Conservation (phyloP, 257 asterid genomes). For the Misopates orontium region DNA sequence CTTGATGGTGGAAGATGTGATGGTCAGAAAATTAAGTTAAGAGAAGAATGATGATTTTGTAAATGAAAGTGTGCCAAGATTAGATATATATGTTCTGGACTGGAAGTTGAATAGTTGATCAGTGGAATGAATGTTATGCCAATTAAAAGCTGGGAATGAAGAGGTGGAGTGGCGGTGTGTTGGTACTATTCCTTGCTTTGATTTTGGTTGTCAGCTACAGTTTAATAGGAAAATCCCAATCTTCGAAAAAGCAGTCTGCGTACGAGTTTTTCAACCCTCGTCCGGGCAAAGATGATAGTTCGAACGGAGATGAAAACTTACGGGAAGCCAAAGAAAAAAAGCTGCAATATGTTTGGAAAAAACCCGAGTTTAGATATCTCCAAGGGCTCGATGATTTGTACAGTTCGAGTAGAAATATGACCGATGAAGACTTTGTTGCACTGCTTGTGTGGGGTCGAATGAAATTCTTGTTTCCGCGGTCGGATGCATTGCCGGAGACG, state of each 20-base stretch:
- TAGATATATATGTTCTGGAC: too few relatives aligned
- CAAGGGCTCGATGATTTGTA: conserved; percentile 59
- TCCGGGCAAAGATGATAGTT: conserved; percentile 33
- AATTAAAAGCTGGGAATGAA: conserved; percentile 47
- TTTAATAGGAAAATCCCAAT: conserved; percentile 41
- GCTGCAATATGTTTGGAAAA: conserved; percentile 35
- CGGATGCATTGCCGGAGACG: conserved; percentile 87
- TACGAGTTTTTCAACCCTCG: conserved; percentile 67
- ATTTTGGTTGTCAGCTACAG: conserved; percentile 55
- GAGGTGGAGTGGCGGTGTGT: conserved; percentile 73
- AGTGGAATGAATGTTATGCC: conserved; percentile 16
- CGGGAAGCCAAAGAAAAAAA: conserved; percentile 29
- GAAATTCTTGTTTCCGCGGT: conserved; percentile 66
- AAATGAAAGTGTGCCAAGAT: too few relatives aligned
- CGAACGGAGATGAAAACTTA: conserved; percentile 25
- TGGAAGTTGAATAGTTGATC: too few relatives aligned
- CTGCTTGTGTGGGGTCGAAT: conserved; percentile 63
- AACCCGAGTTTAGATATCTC: conserved; percentile 42
- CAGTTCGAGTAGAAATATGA: conserved; percentile 44
- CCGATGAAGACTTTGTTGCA: conserved; percentile 40
- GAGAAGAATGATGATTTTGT: too few relatives aligned
- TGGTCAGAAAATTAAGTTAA: too few relatives aligned
- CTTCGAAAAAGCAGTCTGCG: conserved; percentile 57
- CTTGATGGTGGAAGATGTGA: too few relatives aligned
- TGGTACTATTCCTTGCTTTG: conserved; percentile 55